Evolutionary conservation across 192 early-diverging fungal genomes (phyloP), one percentile per base, ranked within the genome.

Genomic region (Backusella psychrophila): DNA sequence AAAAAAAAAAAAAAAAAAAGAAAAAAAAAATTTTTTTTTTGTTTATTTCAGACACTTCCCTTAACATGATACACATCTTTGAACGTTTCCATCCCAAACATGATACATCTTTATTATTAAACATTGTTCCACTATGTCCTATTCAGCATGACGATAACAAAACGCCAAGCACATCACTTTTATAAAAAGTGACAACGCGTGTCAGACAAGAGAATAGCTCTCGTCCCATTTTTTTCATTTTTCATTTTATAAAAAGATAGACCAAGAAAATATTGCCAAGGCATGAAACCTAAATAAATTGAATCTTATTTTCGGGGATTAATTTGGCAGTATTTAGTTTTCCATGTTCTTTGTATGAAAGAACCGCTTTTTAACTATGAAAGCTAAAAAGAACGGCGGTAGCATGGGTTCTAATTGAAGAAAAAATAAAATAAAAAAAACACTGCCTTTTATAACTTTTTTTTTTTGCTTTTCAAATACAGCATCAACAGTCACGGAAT

Each of bases 271-370:
- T 71, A 31, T 71, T 41, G 70, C 70, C 70, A 49, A 42, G 39
- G 42, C 70, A 71, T 71, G 70, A 71, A 71, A 41, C 70, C 70
- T 71, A 42, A 71, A 49, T 49, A 71, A 71, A 69, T 38, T 71
- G 42, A 71, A 33, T 41, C 26, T 71, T 71, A 71, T 71, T 15
- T 39, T 71, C 70, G 70, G 70, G 35, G 70, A 71, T 71, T 71
- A 71, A 33, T 19, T 42, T 29, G 41, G 70, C 70, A 41, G 5
- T 29, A 46, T 70, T 70, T 29, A 29, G 41, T 71, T 23, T 71
- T 36, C 35, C 70, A 41, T 71, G 70, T 71, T 71, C 70, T 71
- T 71, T 31, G 29, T 12, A 49, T 9, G 2, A 63, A 71, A 71
- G 70, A 71, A 71, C 70, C 70, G 44, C 70, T 71, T 71, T 71